Conservation (phyloP, 495 filamentous ascomycete species). For the Aspergillus coremiiformis region DNA sequence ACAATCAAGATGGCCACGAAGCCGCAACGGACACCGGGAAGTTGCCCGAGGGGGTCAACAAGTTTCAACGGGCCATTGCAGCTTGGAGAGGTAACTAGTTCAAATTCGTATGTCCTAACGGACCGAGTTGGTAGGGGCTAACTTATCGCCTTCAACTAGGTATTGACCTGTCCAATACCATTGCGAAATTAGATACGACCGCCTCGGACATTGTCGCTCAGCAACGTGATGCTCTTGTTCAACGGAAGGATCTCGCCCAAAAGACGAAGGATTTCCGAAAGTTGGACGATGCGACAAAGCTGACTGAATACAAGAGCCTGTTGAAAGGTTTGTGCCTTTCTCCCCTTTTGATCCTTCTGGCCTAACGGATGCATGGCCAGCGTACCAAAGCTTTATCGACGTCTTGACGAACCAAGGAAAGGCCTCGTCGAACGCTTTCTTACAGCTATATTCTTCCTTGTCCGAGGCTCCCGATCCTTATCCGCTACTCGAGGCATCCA, state of each 20-base stretch:
- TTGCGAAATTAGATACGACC: slow-evolving; percentile 81
- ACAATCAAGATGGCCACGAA: slow-evolving; percentile 24
- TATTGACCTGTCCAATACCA: slow-evolving; percentile 78
- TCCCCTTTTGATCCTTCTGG: neutral
- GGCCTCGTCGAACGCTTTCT: slow-evolving; percentile 79
- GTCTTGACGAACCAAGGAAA: slow-evolving; percentile 91
- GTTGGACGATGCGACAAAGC: slow-evolving; percentile 82
- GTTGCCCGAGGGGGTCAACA: slow-evolving; percentile 60
- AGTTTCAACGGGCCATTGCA: slow-evolving; percentile 91
- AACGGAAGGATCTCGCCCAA: slow-evolving; percentile 93
- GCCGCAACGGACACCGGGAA: slow-evolving; percentile 22
- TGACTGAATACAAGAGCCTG: slow-evolving; percentile 79
- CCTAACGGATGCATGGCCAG: slow-evolving; percentile 31
- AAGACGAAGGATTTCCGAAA: slow-evolving; percentile 98
- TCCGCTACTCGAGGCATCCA: slow-evolving; percentile 88
- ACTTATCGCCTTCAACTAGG: slow-evolving; percentile 42
- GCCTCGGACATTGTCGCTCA: slow-evolving; percentile 88
- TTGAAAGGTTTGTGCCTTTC: slow-evolving; percentile 59
- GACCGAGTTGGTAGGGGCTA: slow-evolving; percentile 13
- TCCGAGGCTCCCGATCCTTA: slow-evolving; percentile 97
- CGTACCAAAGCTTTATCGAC: slow-evolving; percentile 97
- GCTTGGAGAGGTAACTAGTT: slow-evolving; percentile 78
- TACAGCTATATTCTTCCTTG: slow-evolving; percentile 84
- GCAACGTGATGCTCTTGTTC: slow-evolving; percentile 85
- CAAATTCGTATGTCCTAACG: neutral